Percentiles rank a stretch among this genome's conserved stretches.
phyloP scores from a whole-genome alignment of 2,329 filamentous ascomycete species.

The Fusarium transvaalense region DNA sequence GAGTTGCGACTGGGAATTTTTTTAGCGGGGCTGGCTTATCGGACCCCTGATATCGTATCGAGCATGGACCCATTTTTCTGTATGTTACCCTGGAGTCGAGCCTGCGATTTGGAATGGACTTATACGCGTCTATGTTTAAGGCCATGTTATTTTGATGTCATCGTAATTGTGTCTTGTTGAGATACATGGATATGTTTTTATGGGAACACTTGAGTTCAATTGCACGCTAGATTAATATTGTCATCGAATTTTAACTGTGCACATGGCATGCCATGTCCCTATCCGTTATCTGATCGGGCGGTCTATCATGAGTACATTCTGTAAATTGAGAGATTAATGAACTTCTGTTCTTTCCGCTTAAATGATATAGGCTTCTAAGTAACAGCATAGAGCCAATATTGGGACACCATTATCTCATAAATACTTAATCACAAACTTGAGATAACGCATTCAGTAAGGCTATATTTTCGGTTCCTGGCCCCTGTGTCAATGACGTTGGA shows the following conservation, averaged over 20 bases:
- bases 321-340: neutral
- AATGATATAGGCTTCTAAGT: neutral
- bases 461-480: neutral
- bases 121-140: neutral
- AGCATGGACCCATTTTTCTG: neutral
- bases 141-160: too few relatives aligned
- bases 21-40: conserved; percentile 51
- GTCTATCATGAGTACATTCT: too few relatives aligned
- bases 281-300: too few relatives aligned
- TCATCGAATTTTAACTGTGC: too few relatives aligned
- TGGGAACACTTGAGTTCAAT: too few relatives aligned
- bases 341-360: neutral
- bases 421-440: neutral
- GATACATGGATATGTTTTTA: too few relatives aligned
- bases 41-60: conserved; percentile 34
- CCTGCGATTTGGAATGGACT: neutral
- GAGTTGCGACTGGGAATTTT: conserved; percentile 40
- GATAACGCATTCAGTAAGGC: neutral
- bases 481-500: conserved; percentile 30
- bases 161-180: too few relatives aligned
- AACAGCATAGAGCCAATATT: too few relatives aligned
- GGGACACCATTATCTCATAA: neutral
- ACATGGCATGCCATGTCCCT: too few relatives aligned
- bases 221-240: too few relatives aligned
- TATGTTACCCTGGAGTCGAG: neutral